These are phyloP conservation scores for Abortiporus biennis DNA, from an alignment of 1,284 basidiomycete genomes.

Conservation along the genomic window DNA sequence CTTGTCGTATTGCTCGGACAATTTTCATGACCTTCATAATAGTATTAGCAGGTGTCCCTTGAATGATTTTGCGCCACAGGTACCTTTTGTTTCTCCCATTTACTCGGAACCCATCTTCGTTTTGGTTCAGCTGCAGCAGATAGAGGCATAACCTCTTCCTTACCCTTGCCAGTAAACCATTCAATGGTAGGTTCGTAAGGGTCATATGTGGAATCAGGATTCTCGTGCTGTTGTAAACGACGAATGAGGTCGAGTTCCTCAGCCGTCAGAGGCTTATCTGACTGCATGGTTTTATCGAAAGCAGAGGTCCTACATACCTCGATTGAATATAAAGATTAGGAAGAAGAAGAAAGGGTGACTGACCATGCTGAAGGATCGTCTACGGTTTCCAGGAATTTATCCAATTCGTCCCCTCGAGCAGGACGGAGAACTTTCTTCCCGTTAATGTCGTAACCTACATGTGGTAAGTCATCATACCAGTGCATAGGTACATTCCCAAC, in stretches of 20 bases:
- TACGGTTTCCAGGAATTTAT: conserved; percentile 93
- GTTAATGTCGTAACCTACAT: conserved; percentile 95
- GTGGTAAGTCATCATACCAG: conserved; percentile 99
- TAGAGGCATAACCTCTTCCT: conserved; percentile 91
- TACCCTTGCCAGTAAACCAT: conserved; percentile 97
- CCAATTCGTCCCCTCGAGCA: conserved; percentile 93
- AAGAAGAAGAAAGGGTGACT: too few relatives aligned
- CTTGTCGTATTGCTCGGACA: conserved; percentile 95
- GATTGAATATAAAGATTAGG: conserved; percentile 2
- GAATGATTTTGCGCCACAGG: conserved; percentile 8
- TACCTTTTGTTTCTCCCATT: conserved; percentile 99
- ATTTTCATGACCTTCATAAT: conserved; percentile 91
- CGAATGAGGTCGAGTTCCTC: conserved; percentile 96
- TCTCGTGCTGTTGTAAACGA: conserved; percentile 84
- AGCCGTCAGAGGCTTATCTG: conserved; percentile 81
- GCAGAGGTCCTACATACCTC: conserved; percentile 71
- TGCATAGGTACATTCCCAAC: conserved; percentile 95
- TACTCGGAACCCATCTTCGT: conserved; percentile 93
- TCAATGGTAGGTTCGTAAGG: conserved; percentile 92
- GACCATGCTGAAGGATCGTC: conserved; percentile 92
- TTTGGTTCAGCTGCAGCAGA: conserved; percentile 94
- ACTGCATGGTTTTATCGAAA: conserved; percentile 85
- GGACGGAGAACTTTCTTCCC: conserved; percentile 94
- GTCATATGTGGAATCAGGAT: conserved; percentile 86
- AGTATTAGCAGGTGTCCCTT: background rate